phyloP scores from a whole-genome alignment of 352 stramenopile species.

The Pythium apleroticum region DNA sequence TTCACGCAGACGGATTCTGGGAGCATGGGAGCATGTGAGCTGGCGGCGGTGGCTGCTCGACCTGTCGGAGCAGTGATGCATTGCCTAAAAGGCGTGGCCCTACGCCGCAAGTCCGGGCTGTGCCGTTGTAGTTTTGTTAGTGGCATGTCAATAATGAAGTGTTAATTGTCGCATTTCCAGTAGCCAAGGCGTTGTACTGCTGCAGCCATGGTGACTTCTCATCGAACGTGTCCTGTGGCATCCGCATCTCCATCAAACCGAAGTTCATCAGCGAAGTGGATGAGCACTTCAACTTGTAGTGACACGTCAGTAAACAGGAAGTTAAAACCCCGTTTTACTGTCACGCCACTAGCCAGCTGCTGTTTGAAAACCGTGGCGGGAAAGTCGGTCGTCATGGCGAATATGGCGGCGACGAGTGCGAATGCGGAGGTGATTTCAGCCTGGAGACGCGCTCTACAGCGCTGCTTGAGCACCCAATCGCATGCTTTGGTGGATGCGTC shows the following conservation, averaged over 20 bases:
- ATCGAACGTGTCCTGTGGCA: too few species aligned
- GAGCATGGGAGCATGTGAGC: too few species aligned
- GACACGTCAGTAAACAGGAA: not conserved
- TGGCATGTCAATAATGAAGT: too few species aligned
- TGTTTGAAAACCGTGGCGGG: constrained; percentile 15
- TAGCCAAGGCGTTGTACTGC: not conserved
- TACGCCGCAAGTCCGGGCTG: too few species aligned
- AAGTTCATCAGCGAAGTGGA: not conserved
- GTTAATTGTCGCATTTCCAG: not conserved
- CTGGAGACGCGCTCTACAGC: constrained; percentile 20
- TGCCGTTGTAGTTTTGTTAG: too few species aligned
- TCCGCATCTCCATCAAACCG: not conserved
- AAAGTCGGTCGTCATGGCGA: not conserved
- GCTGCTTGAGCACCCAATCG: constrained; percentile 12
- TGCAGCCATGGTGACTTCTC: too few species aligned
- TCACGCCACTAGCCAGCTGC: not conserved
- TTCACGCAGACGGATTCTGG: not conserved
- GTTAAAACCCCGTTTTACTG: not conserved
- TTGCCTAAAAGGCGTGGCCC: too few species aligned
- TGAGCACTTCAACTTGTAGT: too few species aligned
- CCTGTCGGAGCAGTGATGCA: too few species aligned
- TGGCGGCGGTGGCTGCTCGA: too few species aligned
- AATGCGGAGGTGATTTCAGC: not conserved
- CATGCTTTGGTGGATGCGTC: constrained; percentile 15
- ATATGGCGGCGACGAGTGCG: not conserved